Base-by-base conservation (phyloP, 768 basidiomycete genomes). In the Ramaria rubella region DNA sequence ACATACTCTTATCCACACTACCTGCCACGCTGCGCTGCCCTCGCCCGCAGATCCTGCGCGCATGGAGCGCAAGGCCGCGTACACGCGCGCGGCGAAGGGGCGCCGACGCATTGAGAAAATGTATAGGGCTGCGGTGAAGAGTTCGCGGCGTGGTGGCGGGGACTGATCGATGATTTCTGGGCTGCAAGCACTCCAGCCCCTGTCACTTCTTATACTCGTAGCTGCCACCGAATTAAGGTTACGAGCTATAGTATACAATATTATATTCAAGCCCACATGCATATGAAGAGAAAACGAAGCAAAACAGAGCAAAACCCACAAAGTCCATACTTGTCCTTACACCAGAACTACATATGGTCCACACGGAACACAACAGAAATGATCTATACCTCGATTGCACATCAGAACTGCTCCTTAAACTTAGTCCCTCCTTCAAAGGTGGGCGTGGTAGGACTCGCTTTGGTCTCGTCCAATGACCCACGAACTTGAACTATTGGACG, bases 11-110 rank as follows among this genome's bases (percentile, higher is more conserved):
- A 70, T 87, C 38, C 59, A 80, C 12, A 60, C 70, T 5, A 75
- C 82, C 1, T 73, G 84, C 1, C 72, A 74, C 11, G 67, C 70
- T 6, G 58, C 69, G 3, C 72, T 86, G 26, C 74, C 75, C 61
- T 82, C 75, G 46, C 79, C 78, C 42, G 75, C 86, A 3, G 76
- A 82, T 0, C 74, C 73, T 59, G 77, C 74, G 51, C 82, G 83
- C 63, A 76, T 75, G 64, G 75, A 78, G 64, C 81, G 77, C 27
- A 81, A 86, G 1, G 74, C 70, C 33, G 64, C 57, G 3, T 61
- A 81, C 1, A 67, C 76, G 51, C 72, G 72, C 58, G 75, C 71
- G 1, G 78, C 79, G 5, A 77, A 80, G 58, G 75, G 68, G 1
- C 73, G 75, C 34, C 70, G 79, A 21, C 75, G 76, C 52, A 61